These are phyloP conservation scores for Fusarium staphyleae DNA, from an alignment of 2,329 filamentous ascomycete species.

Conservation along the genomic window DNA sequence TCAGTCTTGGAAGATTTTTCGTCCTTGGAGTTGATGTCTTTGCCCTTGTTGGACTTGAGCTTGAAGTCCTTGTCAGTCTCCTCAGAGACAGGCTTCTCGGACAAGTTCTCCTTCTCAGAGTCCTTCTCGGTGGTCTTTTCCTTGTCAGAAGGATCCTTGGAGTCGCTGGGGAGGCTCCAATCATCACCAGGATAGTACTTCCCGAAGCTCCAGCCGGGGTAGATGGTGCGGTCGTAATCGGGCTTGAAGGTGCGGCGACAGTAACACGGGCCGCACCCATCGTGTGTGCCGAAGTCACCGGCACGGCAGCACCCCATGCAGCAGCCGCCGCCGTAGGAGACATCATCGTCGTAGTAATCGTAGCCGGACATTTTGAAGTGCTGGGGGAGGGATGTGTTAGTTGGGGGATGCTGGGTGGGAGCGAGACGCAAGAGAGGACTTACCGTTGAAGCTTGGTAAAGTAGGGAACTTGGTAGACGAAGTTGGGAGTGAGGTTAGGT, in stretches of 20 bases:
- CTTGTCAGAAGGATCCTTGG: not conserved
- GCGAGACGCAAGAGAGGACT: not conserved
- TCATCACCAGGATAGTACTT: not conserved
- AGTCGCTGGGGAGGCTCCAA: too few relatives aligned
- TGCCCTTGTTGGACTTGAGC: not conserved
- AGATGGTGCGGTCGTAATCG: constrained; percentile 10
- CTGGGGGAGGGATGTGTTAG: not conserved
- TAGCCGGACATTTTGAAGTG: constrained; percentile 2
- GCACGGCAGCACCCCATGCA: constrained; percentile 46
- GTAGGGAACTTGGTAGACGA: not conserved
- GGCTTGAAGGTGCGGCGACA: constrained; percentile 14
- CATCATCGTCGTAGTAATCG: not conserved
- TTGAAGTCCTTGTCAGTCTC: not conserved
- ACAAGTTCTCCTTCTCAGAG: not conserved
- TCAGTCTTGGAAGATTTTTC: not conserved
- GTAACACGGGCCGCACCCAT: constrained; percentile 38
- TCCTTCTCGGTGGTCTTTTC: not conserved
- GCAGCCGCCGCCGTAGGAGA: constrained; percentile 28
- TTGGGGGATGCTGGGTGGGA: not conserved
- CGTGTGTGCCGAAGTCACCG: constrained; percentile 43
- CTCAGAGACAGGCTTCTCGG: not conserved
- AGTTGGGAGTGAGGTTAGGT: not conserved
- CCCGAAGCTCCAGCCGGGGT: constrained; percentile 21
- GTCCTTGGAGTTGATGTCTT: not conserved
- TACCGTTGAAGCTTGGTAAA: not conserved